phyloP scores from a whole-genome alignment of 192 early-diverging fungal genomes.

The Rhizophagus clarus region DNA sequence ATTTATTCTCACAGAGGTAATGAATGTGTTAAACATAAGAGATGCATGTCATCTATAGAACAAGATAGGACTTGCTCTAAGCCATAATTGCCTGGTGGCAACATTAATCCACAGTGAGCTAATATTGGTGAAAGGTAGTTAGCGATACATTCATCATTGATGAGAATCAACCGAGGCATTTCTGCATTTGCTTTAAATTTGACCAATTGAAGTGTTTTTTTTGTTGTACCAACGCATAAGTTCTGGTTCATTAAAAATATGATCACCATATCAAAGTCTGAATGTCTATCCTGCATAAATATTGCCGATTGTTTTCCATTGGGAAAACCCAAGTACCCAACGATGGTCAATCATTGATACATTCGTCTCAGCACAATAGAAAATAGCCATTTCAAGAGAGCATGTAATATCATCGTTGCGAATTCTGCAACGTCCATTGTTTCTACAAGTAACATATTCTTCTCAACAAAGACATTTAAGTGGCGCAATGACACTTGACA shows the following conservation, averaged over 20 bases:
- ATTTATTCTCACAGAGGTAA: no score
- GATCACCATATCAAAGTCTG: background rate
- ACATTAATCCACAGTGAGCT: no score
- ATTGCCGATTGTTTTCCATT: slow-evolving; percentile 6
- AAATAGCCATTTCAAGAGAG: background rate
- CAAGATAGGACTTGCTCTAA: no score
- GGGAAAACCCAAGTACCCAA: background rate
- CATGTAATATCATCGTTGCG: no score
- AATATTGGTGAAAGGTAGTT: no score
- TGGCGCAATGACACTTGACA: background rate
- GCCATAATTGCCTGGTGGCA: no score
- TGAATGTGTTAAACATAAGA: no score
- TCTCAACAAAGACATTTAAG: slow-evolving; percentile 2
- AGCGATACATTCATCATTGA: background rate
- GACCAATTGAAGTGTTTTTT: background rate
- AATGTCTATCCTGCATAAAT: slow-evolving; percentile 14
- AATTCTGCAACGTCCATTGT: background rate
- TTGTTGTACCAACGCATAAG: background rate
- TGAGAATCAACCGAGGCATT: slow-evolving; percentile 3
- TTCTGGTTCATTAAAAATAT: background rate
- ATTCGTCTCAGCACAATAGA: background rate
- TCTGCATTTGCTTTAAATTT: background rate
- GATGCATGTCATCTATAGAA: no score
- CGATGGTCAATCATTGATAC: background rate
- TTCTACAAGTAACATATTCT: slow-evolving; percentile 1